Conservation (phyloP, 148 eudicot genomes). For the Silene conica region DNA sequence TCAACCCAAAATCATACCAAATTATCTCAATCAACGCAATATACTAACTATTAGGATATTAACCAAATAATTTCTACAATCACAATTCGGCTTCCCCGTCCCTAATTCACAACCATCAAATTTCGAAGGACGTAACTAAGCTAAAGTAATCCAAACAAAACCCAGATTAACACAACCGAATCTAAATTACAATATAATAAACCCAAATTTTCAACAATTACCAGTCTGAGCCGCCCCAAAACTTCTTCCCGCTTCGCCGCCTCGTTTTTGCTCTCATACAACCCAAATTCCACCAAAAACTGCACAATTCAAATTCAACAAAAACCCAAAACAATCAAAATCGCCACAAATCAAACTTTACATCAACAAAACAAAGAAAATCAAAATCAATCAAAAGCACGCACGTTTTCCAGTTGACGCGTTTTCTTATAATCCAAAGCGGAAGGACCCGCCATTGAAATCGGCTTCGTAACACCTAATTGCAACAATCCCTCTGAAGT, state of each 20-base stretch:
- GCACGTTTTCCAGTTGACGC: constrained; percentile 55
- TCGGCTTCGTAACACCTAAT: constrained; percentile 55
- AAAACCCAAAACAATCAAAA: background rate
- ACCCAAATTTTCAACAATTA: background rate
- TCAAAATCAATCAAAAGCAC: background rate
- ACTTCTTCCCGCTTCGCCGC: constrained; percentile 58
- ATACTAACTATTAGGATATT: too few species aligned
- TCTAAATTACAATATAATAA: background rate
- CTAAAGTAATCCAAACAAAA: background rate
- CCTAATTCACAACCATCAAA: too few species aligned
- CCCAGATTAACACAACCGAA: too few species aligned
- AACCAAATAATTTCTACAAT: too few species aligned
- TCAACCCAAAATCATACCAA: too few species aligned
- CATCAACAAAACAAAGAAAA: background rate
- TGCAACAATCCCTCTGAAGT: constrained; percentile 32
- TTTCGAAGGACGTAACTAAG: too few species aligned
- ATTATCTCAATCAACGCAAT: too few species aligned
- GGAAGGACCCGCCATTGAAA: constrained; percentile 59
- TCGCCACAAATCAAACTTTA: background rate
- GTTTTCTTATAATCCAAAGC: constrained; percentile 42
- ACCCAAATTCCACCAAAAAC: constrained; percentile 63
- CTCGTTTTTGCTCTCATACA: constrained; percentile 68
- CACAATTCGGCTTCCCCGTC: too few species aligned
- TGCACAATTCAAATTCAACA: constrained; percentile 19
- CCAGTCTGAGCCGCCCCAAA: constrained; percentile 65